These are phyloP conservation scores for Karstenula rhodostoma DNA, from an alignment of 2,329 filamentous ascomycete species.

Conservation along the genomic window DNA sequence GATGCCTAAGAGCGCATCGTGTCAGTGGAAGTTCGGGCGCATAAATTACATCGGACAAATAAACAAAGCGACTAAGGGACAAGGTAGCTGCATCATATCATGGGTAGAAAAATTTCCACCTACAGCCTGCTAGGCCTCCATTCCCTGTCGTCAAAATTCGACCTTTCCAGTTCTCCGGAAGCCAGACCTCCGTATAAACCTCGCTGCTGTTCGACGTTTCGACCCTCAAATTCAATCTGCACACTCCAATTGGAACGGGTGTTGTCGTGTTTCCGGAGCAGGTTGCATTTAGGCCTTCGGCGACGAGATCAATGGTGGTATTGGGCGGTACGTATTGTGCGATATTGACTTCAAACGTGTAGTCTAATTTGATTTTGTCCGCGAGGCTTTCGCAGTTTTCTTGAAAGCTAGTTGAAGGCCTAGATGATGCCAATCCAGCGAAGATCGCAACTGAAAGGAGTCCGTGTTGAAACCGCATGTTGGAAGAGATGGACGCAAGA, in stretches of 20 bases:
- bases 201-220: conserved; percentile 40
- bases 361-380: conserved; percentile 6
- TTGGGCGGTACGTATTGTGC: conserved; percentile 20
- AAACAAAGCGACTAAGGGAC: too few species aligned
- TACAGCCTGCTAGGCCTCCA: conserved; percentile 47
- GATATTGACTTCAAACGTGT: conserved; percentile 17
- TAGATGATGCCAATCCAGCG: neutral
- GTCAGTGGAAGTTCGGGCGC: neutral
- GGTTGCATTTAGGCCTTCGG: conserved; percentile 21
- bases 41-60: too few species aligned
- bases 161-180: conserved; percentile 49
- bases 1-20: conserved; percentile 36
- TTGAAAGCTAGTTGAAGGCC: conserved; percentile 9
- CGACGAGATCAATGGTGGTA: conserved; percentile 14
- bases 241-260: conserved; percentile 38
- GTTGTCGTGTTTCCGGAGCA: conserved; percentile 1
- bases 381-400: conserved; percentile 11
- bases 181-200: conserved; percentile 50
- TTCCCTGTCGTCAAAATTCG: conserved; percentile 46
- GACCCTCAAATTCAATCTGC: conserved; percentile 44
- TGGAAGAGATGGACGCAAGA: neutral
- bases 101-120: conserved; percentile 18
- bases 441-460: neutral
- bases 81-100: neutral
- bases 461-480: neutral